These are phyloP conservation scores for Sarcomyxa edulis DNA, from an alignment of 768 basidiomycete genomes.

Conservation along the genomic window DNA sequence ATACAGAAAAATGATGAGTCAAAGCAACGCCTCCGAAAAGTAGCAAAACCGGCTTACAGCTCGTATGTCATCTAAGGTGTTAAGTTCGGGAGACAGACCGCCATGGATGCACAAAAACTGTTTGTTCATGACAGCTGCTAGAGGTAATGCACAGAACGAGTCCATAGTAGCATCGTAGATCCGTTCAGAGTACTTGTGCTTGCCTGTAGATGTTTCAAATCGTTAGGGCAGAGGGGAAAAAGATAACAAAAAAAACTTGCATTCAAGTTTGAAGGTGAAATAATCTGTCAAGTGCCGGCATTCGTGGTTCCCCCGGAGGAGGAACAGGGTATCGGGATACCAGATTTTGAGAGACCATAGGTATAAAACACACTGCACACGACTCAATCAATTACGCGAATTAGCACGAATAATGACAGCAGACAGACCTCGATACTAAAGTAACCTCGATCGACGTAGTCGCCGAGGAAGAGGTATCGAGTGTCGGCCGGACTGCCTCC, in stretches of 20 bases:
- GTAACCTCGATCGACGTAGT: slow-evolving; percentile 96
- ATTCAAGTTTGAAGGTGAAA: slow-evolving; percentile 98
- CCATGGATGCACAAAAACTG: slow-evolving; percentile 99
- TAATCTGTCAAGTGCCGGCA: slow-evolving; percentile 98
- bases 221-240: slow-evolving; percentile 4
- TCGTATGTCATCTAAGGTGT: slow-evolving; percentile 93
- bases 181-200: slow-evolving; percentile 97
- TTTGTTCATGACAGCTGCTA: slow-evolving; percentile 99
- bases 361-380: slow-evolving; percentile 86
- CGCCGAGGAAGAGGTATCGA: slow-evolving; percentile 89
- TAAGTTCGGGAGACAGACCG: slow-evolving; percentile 90
- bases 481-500: slow-evolving; percentile 83
- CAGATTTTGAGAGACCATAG: slow-evolving; percentile 99
- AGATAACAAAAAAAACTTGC: slow-evolving; percentile 45
- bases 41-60: slow-evolving; percentile 43
- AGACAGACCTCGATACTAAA: slow-evolving; percentile 60
- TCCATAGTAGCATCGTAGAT: slow-evolving; percentile 99
- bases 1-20: background rate
- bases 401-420: slow-evolving; percentile 2
- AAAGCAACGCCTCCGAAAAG: background rate
- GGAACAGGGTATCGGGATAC: slow-evolving; percentile 96
- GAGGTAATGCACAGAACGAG: slow-evolving; percentile 90
- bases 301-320: slow-evolving; percentile 97
- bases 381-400: no score
- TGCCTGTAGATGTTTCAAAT: slow-evolving; percentile 48